phyloP scores from a whole-genome alignment of 2,329 filamentous ascomycete species.

The Chaetothyriales sp. region DNA sequence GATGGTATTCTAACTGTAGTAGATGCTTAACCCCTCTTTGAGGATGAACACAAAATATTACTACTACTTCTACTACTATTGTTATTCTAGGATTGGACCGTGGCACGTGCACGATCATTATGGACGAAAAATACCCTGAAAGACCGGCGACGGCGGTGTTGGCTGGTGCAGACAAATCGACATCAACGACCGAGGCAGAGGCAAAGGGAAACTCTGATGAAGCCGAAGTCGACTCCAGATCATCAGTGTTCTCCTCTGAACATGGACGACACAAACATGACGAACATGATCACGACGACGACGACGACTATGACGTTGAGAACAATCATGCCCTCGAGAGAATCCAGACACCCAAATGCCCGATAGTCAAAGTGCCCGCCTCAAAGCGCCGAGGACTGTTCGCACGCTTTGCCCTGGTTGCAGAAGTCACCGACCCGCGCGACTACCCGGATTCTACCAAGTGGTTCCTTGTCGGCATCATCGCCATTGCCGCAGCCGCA shows the following conservation, averaged over 20 bases:
- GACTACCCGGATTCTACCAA: conserved; percentile 60
- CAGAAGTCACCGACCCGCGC: conserved; percentile 63
- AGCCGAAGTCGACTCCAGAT: background rate
- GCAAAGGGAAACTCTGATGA: background rate
- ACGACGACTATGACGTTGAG: conserved; percentile 8
- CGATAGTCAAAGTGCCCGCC: conserved; percentile 35
- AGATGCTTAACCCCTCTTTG: background rate
- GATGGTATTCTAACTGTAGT: background rate
- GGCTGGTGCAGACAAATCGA: background rate
- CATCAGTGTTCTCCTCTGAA: too few relatives aligned
- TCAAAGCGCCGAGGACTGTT: conserved; percentile 55
- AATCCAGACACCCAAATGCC: conserved; percentile 19
- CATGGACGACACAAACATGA: too few relatives aligned
- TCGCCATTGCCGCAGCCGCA: conserved; percentile 60
- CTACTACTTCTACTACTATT: background rate
- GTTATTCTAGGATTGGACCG: background rate
- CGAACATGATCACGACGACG: background rate
- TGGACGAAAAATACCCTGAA: background rate
- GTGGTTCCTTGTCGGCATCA: conserved; percentile 68
- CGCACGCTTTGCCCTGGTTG: conserved; percentile 52
- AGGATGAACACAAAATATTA: background rate
- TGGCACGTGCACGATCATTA: background rate
- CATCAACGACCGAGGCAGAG: too few relatives aligned
- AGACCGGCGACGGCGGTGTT: background rate
- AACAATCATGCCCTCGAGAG: conserved; percentile 11